Percentiles rank a stretch among this genome's conserved stretches.
Conservation (phyloP, 2,329 filamentous ascomycete species). For the Cladosporium cucumerinum region DNA sequence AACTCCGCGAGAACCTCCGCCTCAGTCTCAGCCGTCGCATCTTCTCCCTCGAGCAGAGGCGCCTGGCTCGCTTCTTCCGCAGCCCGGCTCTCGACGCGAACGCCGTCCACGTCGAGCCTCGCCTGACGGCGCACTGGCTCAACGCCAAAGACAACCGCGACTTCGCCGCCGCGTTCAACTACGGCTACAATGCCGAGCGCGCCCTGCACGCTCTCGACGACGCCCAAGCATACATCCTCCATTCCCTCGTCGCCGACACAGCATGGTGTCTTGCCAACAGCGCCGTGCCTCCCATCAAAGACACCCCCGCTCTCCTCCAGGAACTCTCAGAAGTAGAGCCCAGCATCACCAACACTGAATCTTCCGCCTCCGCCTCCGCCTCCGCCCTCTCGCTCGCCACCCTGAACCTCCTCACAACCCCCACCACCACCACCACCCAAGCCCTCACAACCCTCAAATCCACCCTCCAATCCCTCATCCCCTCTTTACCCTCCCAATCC, state of each 20-base stretch:
- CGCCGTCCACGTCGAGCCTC: slow-evolving; percentile 24
- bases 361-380: slow-evolving; percentile 7
- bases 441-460: slow-evolving; percentile 13
- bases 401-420: slow-evolving; percentile 19
- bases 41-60: slow-evolving; percentile 33
- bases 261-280: slow-evolving; percentile 28
- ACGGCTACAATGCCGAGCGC: slow-evolving; percentile 31
- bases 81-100: slow-evolving; percentile 23
- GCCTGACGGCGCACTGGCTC: slow-evolving; percentile 30
- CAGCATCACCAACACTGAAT: slow-evolving; percentile 14
- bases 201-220: slow-evolving; percentile 23
- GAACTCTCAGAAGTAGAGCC: slow-evolving; percentile 13
- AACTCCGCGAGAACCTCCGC: slow-evolving; percentile 30
- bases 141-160: slow-evolving; percentile 33
- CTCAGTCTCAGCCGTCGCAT: slow-evolving; percentile 32
- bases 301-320: slow-evolving; percentile 14
- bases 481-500: slow-evolving; percentile 20
- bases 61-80: slow-evolving; percentile 26
- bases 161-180: slow-evolving; percentile 35
- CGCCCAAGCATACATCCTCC: slow-evolving; percentile 23
- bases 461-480: neutral
- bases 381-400: neutral
- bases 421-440: slow-evolving; percentile 19
- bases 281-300: slow-evolving; percentile 20
- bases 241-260: slow-evolving; percentile 26